These are phyloP conservation scores for Pseudocercospora cruenta DNA, from an alignment of 2,329 filamentous ascomycete genomes.

Conservation along the genomic window DNA sequence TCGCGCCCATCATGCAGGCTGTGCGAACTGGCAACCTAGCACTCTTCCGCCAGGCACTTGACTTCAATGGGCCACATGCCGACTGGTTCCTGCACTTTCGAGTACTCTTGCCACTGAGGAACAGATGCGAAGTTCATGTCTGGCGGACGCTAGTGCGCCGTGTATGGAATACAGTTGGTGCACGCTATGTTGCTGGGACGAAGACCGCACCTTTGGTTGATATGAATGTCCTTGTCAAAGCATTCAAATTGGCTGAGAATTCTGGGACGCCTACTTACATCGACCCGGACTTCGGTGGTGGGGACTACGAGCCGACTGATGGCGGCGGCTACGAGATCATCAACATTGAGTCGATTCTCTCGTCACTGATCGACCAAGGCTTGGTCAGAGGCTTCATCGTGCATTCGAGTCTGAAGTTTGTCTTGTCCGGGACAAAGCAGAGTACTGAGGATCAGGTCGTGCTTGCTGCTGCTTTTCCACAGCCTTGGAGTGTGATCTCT, in stretches of 20 bases:
- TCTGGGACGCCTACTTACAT: conserved; percentile 44
- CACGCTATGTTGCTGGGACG: conserved; percentile 55
- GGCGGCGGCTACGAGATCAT: conserved; percentile 55
- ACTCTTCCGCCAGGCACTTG: conserved; percentile 71
- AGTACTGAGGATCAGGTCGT: conserved; percentile 57
- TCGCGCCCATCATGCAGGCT: conserved; percentile 72
- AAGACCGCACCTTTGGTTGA: conserved; percentile 71
- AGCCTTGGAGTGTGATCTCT: conserved; percentile 69
- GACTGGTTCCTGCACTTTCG: conserved; percentile 77
- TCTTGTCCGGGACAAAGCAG: conserved; percentile 73
- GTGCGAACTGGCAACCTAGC: conserved; percentile 75
- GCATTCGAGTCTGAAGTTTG: conserved; percentile 75
- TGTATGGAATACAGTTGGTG: conserved; percentile 76
- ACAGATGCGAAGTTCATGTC: conserved; percentile 77
- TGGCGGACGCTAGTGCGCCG: conserved; percentile 82
- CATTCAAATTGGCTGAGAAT: conserved; percentile 69
- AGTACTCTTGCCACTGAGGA: conserved; percentile 73
- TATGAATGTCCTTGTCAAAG: conserved; percentile 67
- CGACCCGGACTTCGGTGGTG: conserved; percentile 51
- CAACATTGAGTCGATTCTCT: conserved; percentile 67
- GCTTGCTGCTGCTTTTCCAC: conserved; percentile 71
- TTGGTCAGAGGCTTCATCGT: conserved; percentile 83
- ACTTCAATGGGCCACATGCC: conserved; percentile 56
- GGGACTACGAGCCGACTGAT: conserved; percentile 25
- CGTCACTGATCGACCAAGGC: conserved; percentile 77